phyloP scores from a whole-genome alignment of 2,329 filamentous ascomycete genomes.

The Fusarium coffeatum region DNA sequence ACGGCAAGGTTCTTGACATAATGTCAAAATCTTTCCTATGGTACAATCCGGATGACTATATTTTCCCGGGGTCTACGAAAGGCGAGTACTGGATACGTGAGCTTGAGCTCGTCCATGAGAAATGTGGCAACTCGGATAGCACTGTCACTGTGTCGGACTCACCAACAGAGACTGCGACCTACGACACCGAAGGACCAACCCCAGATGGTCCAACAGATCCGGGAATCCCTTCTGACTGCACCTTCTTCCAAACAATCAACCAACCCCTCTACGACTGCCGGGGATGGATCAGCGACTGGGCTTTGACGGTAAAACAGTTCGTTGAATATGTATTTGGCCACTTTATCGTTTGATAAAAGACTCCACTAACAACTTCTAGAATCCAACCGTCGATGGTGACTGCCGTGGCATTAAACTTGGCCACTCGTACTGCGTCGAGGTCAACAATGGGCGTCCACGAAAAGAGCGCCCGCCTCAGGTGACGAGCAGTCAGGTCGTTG shows the following conservation, averaged over 20 bases:
- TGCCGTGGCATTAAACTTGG: neutral
- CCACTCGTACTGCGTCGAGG: neutral
- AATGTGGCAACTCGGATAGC: neutral
- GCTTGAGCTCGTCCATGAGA: too few relatives aligned
- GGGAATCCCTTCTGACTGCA: neutral
- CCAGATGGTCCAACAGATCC: neutral
- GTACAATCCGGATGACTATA: neutral
- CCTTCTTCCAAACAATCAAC: neutral
- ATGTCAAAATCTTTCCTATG: neutral
- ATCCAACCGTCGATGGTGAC: neutral
- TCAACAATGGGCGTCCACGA: neutral
- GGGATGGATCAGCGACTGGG: neutral
- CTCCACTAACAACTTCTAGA: neutral
- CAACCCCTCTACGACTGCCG: neutral
- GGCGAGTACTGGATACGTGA: too few relatives aligned
- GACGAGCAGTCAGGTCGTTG: too few relatives aligned
- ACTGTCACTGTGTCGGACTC: neutral
- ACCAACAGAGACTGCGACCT: neutral
- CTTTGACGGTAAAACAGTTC: neutral
- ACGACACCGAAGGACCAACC: neutral
- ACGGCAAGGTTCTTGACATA: neutral
- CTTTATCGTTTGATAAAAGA: rapidly evolving
- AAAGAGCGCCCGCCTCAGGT: neutral
- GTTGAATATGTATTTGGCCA: neutral
- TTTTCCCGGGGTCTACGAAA: neutral